Evolutionary conservation across 805 yeast genomes (phyloP), one percentile per base, ranked within the genome.

Genomic region (Saturnispora zaruensis): DNA sequence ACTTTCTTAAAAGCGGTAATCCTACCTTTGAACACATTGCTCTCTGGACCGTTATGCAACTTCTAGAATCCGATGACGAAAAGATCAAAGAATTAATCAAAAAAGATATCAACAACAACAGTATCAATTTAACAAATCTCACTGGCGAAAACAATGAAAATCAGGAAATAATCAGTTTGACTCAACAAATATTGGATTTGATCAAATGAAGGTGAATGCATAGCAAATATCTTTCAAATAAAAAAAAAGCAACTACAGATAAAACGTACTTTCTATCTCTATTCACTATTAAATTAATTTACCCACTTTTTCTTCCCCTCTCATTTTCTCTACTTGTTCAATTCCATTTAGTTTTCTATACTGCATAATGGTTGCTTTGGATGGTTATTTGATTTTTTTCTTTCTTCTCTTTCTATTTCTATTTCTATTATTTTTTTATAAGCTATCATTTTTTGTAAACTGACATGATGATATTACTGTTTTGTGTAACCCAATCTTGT

Each of bases 1-100:
- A 90, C 59, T 93, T 91, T 65, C 73, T 93, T 61, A 81, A 80
- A 54, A 79, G 88, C 60, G 84, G 84, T 38, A 93, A 90, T 65
- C 84, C 95, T 13, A 93, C 98, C 0, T 93, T 93, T 67, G 98
- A 93, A 69, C 99, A 93, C 66, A 93, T 93, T 68, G 96, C 98
- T 1, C 77, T 90, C 53, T 93, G 99, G 99, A 91, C 96, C 41
- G 84, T 90, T 57, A 74, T 91, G 58, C 99, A 93, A 69, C 75
- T 93, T 55, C 76, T 93, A 56, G 99, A 93, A 67, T 82, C 95
- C 53, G 87, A 84, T 59, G 86, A 89, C 62, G 66, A 67, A 48
- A 81, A 81, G 62, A 72, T 84, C 59, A 75, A 74, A 55, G 53
- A 58, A 4, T 63, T 56, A 48, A 58, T 68, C 20, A 67, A 66